Percentiles rank a stretch among this genome's conserved stretches.
Evolutionary conservation across 306 rosid species (phyloP).

Genomic region (Dryas octopetala): DNA sequence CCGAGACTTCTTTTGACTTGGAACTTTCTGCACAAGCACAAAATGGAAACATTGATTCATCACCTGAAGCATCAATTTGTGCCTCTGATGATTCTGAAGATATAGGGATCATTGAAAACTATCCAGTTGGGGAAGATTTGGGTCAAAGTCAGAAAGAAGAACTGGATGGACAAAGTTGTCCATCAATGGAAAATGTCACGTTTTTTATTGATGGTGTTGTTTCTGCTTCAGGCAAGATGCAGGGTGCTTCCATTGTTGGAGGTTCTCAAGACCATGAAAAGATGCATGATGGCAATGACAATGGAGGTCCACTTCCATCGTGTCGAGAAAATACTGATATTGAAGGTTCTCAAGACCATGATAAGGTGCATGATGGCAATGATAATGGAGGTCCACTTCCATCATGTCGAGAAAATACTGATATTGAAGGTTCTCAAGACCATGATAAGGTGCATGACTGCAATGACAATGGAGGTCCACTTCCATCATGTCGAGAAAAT

Average conservation of each 20-base stretch:
- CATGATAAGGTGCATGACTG: constrained; percentile 17
- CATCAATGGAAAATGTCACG: constrained; percentile 26
- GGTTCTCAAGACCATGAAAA: constrained; percentile 27
- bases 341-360: not conserved
- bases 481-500: too few relatives aligned
- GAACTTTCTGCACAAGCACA: constrained; percentile 40
- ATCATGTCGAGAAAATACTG: too few relatives aligned
- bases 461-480: constrained; percentile 1
- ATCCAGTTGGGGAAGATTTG: constrained; percentile 36
- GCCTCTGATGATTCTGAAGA: constrained; percentile 50
- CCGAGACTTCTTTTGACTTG: constrained; percentile 33
- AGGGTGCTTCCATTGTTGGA: constrained; percentile 18
- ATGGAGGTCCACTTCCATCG: constrained; percentile 12
- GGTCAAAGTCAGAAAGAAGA: constrained; percentile 41
- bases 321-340: not conserved
- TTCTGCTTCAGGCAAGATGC: constrained; percentile 32
- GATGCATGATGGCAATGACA: constrained; percentile 13
- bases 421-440: constrained; percentile 27
- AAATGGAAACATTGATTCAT: constrained; percentile 30
- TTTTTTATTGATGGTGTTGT: constrained; percentile 23
- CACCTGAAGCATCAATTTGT: constrained; percentile 31
- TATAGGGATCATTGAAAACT: constrained; percentile 40
- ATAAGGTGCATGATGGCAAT: not conserved
- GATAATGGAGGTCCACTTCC: constrained; percentile 13
- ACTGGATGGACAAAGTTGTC: constrained; percentile 23